phyloP scores from a whole-genome alignment of 2,329 filamentous ascomycete genomes.

The Stemphylium lycopersici region DNA sequence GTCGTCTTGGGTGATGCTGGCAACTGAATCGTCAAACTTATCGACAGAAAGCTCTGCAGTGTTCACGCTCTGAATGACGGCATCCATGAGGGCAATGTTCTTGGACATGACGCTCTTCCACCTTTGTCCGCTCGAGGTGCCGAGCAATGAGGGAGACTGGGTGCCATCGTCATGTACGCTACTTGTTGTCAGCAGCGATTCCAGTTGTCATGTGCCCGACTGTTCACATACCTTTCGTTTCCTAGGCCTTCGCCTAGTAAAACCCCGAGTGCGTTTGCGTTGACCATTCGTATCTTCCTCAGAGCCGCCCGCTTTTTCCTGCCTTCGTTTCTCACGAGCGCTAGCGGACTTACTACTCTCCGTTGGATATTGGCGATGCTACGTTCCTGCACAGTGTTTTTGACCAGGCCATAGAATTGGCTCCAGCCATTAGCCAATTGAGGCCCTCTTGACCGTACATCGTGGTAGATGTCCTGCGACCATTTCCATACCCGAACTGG shows the following conservation, averaged over 20 bases:
- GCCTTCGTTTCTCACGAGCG: slow-evolving; percentile 75
- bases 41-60: slow-evolving; percentile 62
- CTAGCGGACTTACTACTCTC: slow-evolving; percentile 78
- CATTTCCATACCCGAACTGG: slow-evolving; percentile 77
- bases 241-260: slow-evolving; percentile 84
- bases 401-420: slow-evolving; percentile 80
- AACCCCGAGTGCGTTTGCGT: slow-evolving; percentile 84
- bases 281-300: slow-evolving; percentile 75
- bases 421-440: slow-evolving; percentile 54
- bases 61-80: slow-evolving; percentile 75
- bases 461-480: slow-evolving; percentile 71
- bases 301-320: slow-evolving; percentile 74
- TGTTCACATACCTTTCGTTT: slow-evolving; percentile 50
- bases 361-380: slow-evolving; percentile 74
- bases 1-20: slow-evolving; percentile 61
- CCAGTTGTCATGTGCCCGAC: background rate
- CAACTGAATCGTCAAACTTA: slow-evolving; percentile 63
- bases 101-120: slow-evolving; percentile 80
- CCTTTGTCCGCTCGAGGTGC: slow-evolving; percentile 55
- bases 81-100: slow-evolving; percentile 85
- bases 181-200: slow-evolving; percentile 50
- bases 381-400: slow-evolving; percentile 74
- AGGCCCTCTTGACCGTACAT: slow-evolving; percentile 57
- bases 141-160: slow-evolving; percentile 49
- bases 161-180: slow-evolving; percentile 65